These are phyloP conservation scores for Botrytis hyacinthi DNA, from an alignment of 2,329 filamentous ascomycete species.

Conservation along the genomic window DNA sequence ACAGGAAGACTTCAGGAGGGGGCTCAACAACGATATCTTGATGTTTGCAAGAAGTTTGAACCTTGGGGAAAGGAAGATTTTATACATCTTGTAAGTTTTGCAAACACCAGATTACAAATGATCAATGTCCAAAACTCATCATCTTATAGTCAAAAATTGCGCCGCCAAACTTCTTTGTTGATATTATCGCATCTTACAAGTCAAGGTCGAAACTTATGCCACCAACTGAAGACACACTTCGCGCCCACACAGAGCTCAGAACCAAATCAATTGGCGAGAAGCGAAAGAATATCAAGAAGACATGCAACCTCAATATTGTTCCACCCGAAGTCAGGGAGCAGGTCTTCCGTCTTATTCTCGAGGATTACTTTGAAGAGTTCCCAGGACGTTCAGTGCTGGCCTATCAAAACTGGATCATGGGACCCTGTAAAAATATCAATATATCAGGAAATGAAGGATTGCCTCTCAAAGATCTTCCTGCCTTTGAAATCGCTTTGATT, in stretches of 20 bases:
- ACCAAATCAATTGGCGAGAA: background rate
- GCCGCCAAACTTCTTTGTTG: background rate
- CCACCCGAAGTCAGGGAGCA: background rate
- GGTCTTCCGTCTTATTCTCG: background rate
- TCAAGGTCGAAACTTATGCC: background rate
- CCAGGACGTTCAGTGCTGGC: background rate
- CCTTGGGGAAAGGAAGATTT: background rate
- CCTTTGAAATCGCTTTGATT: conserved; percentile 7
- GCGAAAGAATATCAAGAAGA: background rate
- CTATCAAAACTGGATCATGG: conserved; percentile 1
- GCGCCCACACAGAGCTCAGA: background rate
- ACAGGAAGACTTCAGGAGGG: background rate
- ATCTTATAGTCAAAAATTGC: background rate
- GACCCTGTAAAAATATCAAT: background rate
- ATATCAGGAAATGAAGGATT: background rate
- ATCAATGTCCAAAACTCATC: background rate
- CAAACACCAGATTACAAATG: background rate
- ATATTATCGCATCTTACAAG: background rate
- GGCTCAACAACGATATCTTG: background rate
- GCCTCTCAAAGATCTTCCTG: background rate
- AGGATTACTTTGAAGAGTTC: background rate
- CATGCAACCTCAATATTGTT: background rate
- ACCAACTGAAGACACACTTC: background rate
- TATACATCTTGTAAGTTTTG: background rate
- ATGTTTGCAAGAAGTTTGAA: background rate